A percentile compares a stretch with the other conserved stretches of the same genome.
phyloP scores from a whole-genome alignment of 805 yeast species.

The Saccharomycopsis oosterbeekiorum region DNA sequence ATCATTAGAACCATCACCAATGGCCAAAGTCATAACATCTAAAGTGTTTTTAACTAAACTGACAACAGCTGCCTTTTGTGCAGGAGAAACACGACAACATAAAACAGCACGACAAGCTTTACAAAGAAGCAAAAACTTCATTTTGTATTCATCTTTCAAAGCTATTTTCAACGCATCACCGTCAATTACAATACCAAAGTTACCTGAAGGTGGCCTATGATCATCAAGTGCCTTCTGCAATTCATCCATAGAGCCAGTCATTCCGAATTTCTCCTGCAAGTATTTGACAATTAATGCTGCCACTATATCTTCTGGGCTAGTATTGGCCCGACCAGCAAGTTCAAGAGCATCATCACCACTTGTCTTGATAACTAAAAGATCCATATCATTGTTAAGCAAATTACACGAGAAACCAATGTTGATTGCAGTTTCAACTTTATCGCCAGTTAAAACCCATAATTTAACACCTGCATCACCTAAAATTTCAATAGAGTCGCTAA shows the following conservation, averaged over 20 bases:
- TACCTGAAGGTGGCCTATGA: conserved; percentile 60
- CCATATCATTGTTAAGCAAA: conserved; percentile 66
- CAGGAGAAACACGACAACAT: conserved; percentile 83
- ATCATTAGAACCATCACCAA: conserved; percentile 86
- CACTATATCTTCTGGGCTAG: conserved; percentile 33
- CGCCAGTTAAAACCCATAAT: conserved; percentile 82
- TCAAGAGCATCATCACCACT: conserved; percentile 45
- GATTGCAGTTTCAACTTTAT: conserved; percentile 82
- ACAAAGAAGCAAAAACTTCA: conserved; percentile 60
- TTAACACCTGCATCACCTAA: conserved; percentile 72
- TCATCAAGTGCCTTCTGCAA: conserved; percentile 42
- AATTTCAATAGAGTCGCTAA: conserved; percentile 66
- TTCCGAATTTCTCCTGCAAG: conserved; percentile 42
- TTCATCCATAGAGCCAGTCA: conserved; percentile 53
- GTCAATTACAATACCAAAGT: conserved; percentile 64
- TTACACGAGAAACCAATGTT: conserved; percentile 84
- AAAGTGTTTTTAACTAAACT: conserved; percentile 63
- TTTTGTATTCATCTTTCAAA: conserved; percentile 32
- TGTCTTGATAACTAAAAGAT: conserved; percentile 45
- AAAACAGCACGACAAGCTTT: conserved; percentile 74
- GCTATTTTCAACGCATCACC: conserved; percentile 66
- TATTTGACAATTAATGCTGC: conserved; percentile 42
- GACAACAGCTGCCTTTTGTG: conserved; percentile 81
- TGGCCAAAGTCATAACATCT: conserved; percentile 76
- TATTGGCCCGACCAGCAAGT: conserved; percentile 30